These are phyloP conservation scores for Cutaneotrichosporon curvatum DNA, from an alignment of 1,284 basidiomycete species.

Conservation along the genomic window DNA sequence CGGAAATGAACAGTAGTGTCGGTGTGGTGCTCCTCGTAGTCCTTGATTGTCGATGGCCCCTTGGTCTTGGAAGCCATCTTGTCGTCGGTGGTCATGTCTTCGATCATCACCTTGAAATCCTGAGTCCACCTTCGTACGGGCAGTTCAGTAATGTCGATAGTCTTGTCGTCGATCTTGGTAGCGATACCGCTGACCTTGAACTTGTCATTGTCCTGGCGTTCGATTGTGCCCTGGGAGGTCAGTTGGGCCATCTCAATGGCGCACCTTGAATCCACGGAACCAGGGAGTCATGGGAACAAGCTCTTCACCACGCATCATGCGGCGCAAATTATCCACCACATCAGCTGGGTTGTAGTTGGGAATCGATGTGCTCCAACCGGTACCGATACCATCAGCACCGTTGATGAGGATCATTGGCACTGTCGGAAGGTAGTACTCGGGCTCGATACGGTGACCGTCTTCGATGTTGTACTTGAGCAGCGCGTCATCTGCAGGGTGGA, in stretches of 20 bases:
- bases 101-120: slow-evolving; percentile 83
- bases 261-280: slow-evolving; percentile 78
- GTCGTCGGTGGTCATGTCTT: slow-evolving; percentile 54
- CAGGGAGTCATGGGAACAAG: slow-evolving; percentile 82
- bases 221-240: slow-evolving; percentile 63
- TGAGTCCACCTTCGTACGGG: slow-evolving; percentile 96
- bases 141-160: slow-evolving; percentile 90
- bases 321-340: slow-evolving; percentile 78
- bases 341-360: slow-evolving; percentile 92
- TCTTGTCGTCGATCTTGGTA: slow-evolving; percentile 74
- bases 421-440: slow-evolving; percentile 89
- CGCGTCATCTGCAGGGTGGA: slow-evolving; percentile 78
- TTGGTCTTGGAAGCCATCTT: slow-evolving; percentile 59
- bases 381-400: slow-evolving; percentile 96
- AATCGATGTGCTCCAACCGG: slow-evolving; percentile 91
- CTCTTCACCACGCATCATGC: slow-evolving; percentile 82
- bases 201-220: slow-evolving; percentile 70
- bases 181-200: slow-evolving; percentile 76
- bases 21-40: slow-evolving; percentile 93
- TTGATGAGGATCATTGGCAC: slow-evolving; percentile 87
- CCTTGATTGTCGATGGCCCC: slow-evolving; percentile 46
- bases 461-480: slow-evolving; percentile 79
- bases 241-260: slow-evolving; percentile 42
- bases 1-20: slow-evolving; percentile 88
- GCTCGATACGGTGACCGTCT: slow-evolving; percentile 83